Evolutionary conservation across 108 stramenopile species (phyloP), one percentile per base, ranked within the genome.

Genomic region (Cyclostephanos invisitatus): DNA sequence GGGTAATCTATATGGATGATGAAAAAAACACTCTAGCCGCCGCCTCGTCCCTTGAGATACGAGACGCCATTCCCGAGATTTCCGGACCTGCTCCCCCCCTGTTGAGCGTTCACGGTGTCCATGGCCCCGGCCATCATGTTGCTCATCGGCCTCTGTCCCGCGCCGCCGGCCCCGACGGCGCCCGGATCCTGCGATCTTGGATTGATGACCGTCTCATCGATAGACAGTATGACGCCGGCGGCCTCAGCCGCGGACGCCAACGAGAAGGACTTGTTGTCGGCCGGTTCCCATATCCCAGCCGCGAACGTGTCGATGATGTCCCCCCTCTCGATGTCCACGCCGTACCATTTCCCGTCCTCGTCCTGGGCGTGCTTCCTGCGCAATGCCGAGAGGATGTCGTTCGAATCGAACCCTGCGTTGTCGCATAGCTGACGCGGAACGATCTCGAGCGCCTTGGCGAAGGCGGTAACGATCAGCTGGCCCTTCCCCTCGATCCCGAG

Each of bases 121-220:
- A 96, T 91, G 17, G 95, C 95, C 74, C 80, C 86, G 40, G 84
- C 89, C 89, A 96, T 91, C 88, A 89, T 91, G 63, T 81, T 85
- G 51, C 88, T 84, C 65, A 90, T 75, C 36, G 76, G 77, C 44
- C 83, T 85, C 10, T 89, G 80, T 54, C 77, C 84, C 2, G 80
- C 73, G 53, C 82, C 78, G 20, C 82, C 74, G 37, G 80, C 85
- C 18, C 78, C 84, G n/a, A 77, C 84, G 83, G 89, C 91, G 42
- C 89, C 86, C 17, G 94, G 93, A 84, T 94, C 94, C 72, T 97
- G 90, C 38, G 94, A 96, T 50, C 85, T 83, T 0, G 97, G 98
- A 77, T 96, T 98, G 75, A 97, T 91, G 58, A 98, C 96, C 20
- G 99, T 99, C 84, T 99, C 99, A 75, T 99, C 99, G 79, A 99